Base-by-base conservation (phyloP, 2,329 filamentous ascomycete genomes). In the Colletotrichum salicis region DNA sequence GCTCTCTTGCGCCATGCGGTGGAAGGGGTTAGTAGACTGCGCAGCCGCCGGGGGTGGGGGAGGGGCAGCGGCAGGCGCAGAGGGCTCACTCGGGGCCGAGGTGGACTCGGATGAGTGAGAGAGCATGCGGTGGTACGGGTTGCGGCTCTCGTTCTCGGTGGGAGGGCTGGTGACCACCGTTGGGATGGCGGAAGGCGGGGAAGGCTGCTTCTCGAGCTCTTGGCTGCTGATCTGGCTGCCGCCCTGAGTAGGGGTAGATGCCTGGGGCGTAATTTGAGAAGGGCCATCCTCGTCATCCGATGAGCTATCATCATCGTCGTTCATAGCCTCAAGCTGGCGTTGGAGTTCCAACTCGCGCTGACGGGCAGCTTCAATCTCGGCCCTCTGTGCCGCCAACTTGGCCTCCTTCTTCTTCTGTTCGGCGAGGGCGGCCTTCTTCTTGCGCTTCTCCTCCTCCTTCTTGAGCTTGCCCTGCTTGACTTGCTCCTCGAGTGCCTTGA, bases 371-470 rank as follows among this genome's bases (percentile, higher is more conserved):
- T 98, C 96, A 69, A 98, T 93, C 82, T 99, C 96, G 1, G 94
- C 95, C 76, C 94, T 91, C 77, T 96, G 94, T 45, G 93, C 92
- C 29, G 94, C 94, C 74, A 98, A 86, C 80, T 93, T 92, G 64
- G 91, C 87, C 80, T 98, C 96, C 80, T 97, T 95, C 77, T 97
- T 94, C 81, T 94, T 96, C 8, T 95, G 90, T 76, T 96, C 94
- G 61, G 93, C 93, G 78, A 93, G 87, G 11, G 95, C 95, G 27
- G 94, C 96, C 84, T 97, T 95, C 86, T 95, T 96, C 77, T 90
- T 92, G 74, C 92, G 94, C 86, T 97, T 98, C 84, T 98, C 96
- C 81, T 99, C 96, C 76, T 97, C 93, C 83, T 97, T 98, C 86
- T 94, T 96, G 64, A 98, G 84, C 85, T 98, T 99, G 77, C 95